These are phyloP conservation scores for Ceratocystis albifundus DNA, from an alignment of 2,329 filamentous ascomycete genomes.

Conservation along the genomic window DNA sequence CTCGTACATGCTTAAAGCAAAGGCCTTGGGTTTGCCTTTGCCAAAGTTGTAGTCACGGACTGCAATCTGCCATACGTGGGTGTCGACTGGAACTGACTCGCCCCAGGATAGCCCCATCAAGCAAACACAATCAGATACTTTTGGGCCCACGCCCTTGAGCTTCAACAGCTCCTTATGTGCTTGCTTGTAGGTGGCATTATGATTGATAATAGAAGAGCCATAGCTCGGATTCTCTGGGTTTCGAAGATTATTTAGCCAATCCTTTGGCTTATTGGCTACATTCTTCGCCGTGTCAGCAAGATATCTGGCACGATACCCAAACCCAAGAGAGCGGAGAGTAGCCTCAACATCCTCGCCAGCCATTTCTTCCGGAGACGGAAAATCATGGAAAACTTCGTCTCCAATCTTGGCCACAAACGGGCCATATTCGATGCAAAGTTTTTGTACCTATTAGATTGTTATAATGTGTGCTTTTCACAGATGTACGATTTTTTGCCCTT, in stretches of 20 bases:
- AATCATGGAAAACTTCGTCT: constrained; percentile 69
- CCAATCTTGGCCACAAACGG: constrained; percentile 60
- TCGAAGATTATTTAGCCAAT: constrained; percentile 66
- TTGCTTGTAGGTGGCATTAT: constrained; percentile 54
- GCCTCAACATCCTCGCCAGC: constrained; percentile 63
- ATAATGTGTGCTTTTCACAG: background rate
- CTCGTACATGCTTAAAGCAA: constrained; percentile 82
- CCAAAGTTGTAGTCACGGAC: constrained; percentile 91
- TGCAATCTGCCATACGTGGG: constrained; percentile 97
- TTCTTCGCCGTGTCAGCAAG: constrained; percentile 74
- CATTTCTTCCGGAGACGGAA: constrained; percentile 66
- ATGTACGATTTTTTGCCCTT: constrained; percentile 21
- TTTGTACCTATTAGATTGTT: constrained; percentile 49
- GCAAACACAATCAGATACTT: constrained; percentile 93
- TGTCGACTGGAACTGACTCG: constrained; percentile 90
- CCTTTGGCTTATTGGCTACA: constrained; percentile 54
- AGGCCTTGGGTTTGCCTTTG: constrained; percentile 68
- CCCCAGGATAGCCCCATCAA: constrained; percentile 95
- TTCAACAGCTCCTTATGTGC: constrained; percentile 71
- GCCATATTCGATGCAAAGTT: constrained; percentile 79
- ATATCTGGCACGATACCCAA: constrained; percentile 91
- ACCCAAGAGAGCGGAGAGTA: constrained; percentile 70
- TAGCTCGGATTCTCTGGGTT: constrained; percentile 63
- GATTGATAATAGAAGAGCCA: constrained; percentile 27
- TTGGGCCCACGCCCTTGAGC: constrained; percentile 83